A percentile compares a stretch with the other conserved stretches of the same genome.
phyloP scores from a whole-genome alignment of 2,329 filamentous ascomycete species.

The Penicillium sp. region DNA sequence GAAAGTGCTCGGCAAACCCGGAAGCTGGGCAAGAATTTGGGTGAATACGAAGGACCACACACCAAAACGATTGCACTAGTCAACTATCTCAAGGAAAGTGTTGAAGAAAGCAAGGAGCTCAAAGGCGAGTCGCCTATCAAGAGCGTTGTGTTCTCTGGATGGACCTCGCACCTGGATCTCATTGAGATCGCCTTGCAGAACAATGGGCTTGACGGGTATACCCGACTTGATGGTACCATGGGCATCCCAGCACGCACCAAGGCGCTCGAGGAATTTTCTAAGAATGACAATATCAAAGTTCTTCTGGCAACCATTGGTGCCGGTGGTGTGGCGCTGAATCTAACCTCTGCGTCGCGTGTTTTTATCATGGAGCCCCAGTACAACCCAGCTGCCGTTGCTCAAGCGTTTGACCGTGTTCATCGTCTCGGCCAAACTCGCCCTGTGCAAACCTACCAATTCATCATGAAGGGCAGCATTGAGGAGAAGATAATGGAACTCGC shows the following conservation, averaged over 20 bases:
- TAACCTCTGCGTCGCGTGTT: slow-evolving; percentile 80
- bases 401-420: slow-evolving; percentile 91
- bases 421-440: slow-evolving; percentile 84
- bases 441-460: slow-evolving; percentile 81
- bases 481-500: slow-evolving; percentile 89
- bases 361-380: slow-evolving; percentile 99
- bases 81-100: slow-evolving; percentile 66
- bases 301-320: slow-evolving; percentile 91
- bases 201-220: slow-evolving; percentile 56
- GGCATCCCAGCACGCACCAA: slow-evolving; percentile 67
- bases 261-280: slow-evolving; percentile 75
- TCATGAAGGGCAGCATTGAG: slow-evolving; percentile 89
- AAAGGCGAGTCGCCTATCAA: slow-evolving; percentile 75
- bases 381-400: slow-evolving; percentile 91
- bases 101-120: slow-evolving; percentile 51
- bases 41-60: slow-evolving; percentile 77
- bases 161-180: slow-evolving; percentile 91
- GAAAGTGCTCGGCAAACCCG: slow-evolving; percentile 51
- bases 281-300: slow-evolving; percentile 68
- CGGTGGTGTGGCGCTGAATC: slow-evolving; percentile 85
- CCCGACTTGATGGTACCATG: slow-evolving; percentile 90
- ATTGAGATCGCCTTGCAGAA: slow-evolving; percentile 77
- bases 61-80: slow-evolving; percentile 87
- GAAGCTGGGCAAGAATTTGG: slow-evolving; percentile 59
- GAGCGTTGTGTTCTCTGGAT: slow-evolving; percentile 92